Evolutionary conservation across 805 yeast species (phyloP).

Genomic region (Saccharomycopsis malanga): DNA sequence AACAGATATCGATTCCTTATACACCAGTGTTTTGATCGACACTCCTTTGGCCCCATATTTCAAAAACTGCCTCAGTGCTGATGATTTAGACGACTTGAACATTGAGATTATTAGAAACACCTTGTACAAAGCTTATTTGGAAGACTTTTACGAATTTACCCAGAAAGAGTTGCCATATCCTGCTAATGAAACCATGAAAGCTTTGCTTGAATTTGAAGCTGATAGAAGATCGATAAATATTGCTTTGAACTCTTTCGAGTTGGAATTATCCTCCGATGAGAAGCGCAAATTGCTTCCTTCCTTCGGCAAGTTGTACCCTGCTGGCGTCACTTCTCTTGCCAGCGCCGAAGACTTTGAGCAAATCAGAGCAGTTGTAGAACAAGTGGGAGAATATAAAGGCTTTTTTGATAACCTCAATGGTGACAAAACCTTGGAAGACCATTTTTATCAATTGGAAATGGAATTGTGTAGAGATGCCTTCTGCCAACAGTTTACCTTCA

Average conservation of each 20-base stretch:
- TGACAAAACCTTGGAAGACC: slow-evolving; percentile 76
- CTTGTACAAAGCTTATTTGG: slow-evolving; percentile 86
- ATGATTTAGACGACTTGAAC: slow-evolving; percentile 89
- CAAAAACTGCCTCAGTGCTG: slow-evolving; percentile 73
- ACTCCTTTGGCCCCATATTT: slow-evolving; percentile 97
- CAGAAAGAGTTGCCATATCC: slow-evolving; percentile 58
- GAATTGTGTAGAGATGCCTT: slow-evolving; percentile 85
- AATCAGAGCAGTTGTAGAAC: slow-evolving; percentile 56
- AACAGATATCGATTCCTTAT: slow-evolving; percentile 88
- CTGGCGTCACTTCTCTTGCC: slow-evolving; percentile 57
- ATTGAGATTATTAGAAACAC: slow-evolving; percentile 91
- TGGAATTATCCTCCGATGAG: slow-evolving; percentile 71
- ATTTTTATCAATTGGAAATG: slow-evolving; percentile 90
- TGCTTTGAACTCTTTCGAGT: slow-evolving; percentile 78
- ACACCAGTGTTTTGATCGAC: slow-evolving; percentile 87
- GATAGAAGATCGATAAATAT: slow-evolving; percentile 93
- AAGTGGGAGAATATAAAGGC: slow-evolving; percentile 58
- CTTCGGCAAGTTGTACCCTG: slow-evolving; percentile 75
- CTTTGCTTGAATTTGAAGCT: slow-evolving; percentile 81
- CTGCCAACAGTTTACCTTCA: slow-evolving; percentile 90
- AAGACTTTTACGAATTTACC: slow-evolving; percentile 72
- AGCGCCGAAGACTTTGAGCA: slow-evolving; percentile 81
- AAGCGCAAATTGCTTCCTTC: slow-evolving; percentile 68
- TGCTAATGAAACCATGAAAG: slow-evolving; percentile 71
- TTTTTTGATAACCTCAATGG: slow-evolving; percentile 39